Evolutionary conservation across 495 filamentous ascomycete species (phyloP), one percentile per base, ranked within the genome.

Genomic region (Eremomyces bilateralis): DNA sequence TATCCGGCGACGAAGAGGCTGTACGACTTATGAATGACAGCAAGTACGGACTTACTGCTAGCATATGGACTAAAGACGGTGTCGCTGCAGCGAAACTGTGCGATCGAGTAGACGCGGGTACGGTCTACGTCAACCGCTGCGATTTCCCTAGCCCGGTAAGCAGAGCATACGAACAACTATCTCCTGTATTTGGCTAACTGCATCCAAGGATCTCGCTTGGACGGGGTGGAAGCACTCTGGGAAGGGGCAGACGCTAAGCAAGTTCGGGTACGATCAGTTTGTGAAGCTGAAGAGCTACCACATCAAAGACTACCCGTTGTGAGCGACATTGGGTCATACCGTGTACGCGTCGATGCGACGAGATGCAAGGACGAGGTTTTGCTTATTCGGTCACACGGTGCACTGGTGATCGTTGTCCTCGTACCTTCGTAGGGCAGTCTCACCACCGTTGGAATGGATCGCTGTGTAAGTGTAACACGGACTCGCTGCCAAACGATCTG

Each of bases 161-260:
- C 15, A 20, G 6, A 20, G 12, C 3, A 12, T 5, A 11, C 16
- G 15, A 18, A 4, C 19, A 10, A 19, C 20, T 10, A 18, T 32
- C 18, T 32, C 16, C 16, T 32, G 30, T 6, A n/a, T 35, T 27
- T 22, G 31, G 19, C 30, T 43, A 25, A 43, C 15, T 2, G 12
- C 19, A 10, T 24, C 33, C 30, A 50, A 90, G 76, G 88, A 97
- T 54, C 76, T 97, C 32, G 88, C 88, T 10, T 97, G 88, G 88
- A 83, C 80, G 1, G 88, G 88, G 3, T 94, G 84, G 85, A 97
- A 97, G 61, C 76, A 84, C 44, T 92, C 81, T 17, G 88, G 88
- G 29, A 76, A 80, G 49, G 88, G 88, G 19, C 73, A 75, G 34
- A 94, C 84, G 1, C 53, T 97, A 50, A 88, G 83, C 51, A 78